Evolutionary conservation across 1,284 basidiomycete genomes (phyloP).

Genomic region (Ustilago crameri): DNA sequence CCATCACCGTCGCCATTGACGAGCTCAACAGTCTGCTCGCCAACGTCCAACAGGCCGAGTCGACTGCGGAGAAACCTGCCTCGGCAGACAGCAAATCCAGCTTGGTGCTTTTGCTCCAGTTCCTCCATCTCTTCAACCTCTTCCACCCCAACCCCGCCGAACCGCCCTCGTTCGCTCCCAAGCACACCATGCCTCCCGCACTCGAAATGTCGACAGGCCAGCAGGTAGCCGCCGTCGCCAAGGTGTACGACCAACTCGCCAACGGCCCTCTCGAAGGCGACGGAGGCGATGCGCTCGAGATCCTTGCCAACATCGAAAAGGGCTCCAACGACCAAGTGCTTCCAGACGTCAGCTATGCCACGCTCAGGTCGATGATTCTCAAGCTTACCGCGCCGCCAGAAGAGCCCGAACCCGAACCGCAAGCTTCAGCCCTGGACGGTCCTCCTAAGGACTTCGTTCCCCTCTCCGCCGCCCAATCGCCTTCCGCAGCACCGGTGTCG

Average conservation of each 20-base stretch:
- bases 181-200: conserved; percentile 26
- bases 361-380: conserved; percentile 39
- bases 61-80: background rate
- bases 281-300: conserved; percentile 40
- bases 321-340: conserved; percentile 38
- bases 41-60: conserved; percentile 29
- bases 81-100: conserved; percentile 21
- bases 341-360: conserved; percentile 33
- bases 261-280: conserved; percentile 46
- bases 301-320: conserved; percentile 31
- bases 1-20: conserved; percentile 30
- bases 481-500: conserved; percentile 28
- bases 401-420: background rate
- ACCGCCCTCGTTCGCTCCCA: conserved; percentile 29
- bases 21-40: conserved; percentile 31
- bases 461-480: conserved; percentile 6
- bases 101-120: conserved; percentile 46
- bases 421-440: conserved; percentile 19
- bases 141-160: conserved; percentile 36
- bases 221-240: conserved; percentile 39
- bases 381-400: conserved; percentile 43
- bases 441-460: conserved; percentile 24
- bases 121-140: conserved; percentile 52
- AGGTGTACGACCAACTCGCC: conserved; percentile 45
- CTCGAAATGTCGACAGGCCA: conserved; percentile 47